Evolutionary conservation across 306 rosid species (phyloP).

Genomic region (Cyclanthera cordifolia): DNA sequence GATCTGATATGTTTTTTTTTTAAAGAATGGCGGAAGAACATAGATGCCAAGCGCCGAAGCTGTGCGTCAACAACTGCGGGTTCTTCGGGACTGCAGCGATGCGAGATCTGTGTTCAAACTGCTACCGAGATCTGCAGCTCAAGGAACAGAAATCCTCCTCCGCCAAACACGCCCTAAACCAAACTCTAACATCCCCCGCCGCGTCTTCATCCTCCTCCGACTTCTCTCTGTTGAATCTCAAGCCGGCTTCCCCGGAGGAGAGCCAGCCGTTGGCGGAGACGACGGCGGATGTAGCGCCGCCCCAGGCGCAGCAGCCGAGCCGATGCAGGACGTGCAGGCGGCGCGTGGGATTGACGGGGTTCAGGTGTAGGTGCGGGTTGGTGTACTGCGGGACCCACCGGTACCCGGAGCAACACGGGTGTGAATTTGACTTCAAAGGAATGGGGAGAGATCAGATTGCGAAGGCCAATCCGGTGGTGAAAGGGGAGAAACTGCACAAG

Average conservation of each 20-base stretch:
- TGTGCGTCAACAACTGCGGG: constrained; percentile 73
- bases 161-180: constrained; percentile 43
- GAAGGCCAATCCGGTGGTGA: constrained; percentile 76
- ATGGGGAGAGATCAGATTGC: constrained; percentile 71
- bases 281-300: neutral
- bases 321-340: constrained; percentile 48
- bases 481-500: constrained; percentile 53
- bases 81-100: constrained; percentile 67
- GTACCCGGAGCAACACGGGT: constrained; percentile 65
- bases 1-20: neutral
- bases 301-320: constrained; percentile 17
- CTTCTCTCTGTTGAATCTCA: neutral
- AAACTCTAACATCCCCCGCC: constrained; percentile 27
- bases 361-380: constrained; percentile 67
- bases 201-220: neutral
- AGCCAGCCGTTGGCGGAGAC: neutral
- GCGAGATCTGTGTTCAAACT: constrained; percentile 56
- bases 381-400: constrained; percentile 64
- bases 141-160: constrained; percentile 54
- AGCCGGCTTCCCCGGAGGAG: neutral
- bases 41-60: constrained; percentile 59
- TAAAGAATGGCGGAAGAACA: constrained; percentile 66
- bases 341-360: constrained; percentile 87
- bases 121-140: constrained; percentile 57
- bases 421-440: constrained; percentile 61